Base-by-base conservation (phyloP, 345 rosid genomes). In the Linum tenue region DNA sequence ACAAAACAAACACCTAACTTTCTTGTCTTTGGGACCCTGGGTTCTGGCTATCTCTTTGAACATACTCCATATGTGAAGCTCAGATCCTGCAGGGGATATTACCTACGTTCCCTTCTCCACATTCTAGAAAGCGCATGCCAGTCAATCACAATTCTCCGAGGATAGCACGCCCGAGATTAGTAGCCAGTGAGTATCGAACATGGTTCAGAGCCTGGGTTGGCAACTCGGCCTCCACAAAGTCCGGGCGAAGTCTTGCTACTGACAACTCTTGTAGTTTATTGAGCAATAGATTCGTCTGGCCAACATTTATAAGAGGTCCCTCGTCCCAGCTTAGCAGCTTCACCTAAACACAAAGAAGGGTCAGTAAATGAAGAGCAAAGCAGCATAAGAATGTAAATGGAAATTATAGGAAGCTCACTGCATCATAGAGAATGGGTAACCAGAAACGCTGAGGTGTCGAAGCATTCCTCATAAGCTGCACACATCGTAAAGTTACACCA, bases 381-480 rank as follows among this genome's bases (percentile, higher is more conserved):
- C 31, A 22, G 31, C 31, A 22, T 22, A 22, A 22, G 31, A 22
- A 22, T 48, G 53, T 0, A 12, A 9, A 48, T 48, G 53, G 7
- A 5, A 9, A 31, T n/a, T 37, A 17, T 44, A 39, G 60, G 53
- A 3, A 58, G 61, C 85, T 86, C 67, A 94, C 99, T 31, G 97
- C 85, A 72, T 94, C 99, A 77, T 84, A 70, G 37, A 94, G 82
- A 73, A 94, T 86, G 17, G 95, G 91, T 76, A 90, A 76, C 96
- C 96, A 94, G 77, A 94, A 90, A 66, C 85, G 90, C 65, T 81
- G 91, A 40, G 99, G 99, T 37, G 96, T 88, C 1, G 91, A 90
- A 11, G 96, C 81, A 76, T 82, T 94, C 74, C 81, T 82, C 99
- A 94, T 86, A 59, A 94, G 95, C 99, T 90, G 92, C 76, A 81